A percentile compares a stretch with the other conserved stretches of the same genome.
These are phyloP conservation scores for Zygnema circumcarinatum DNA, from an alignment of 139 green algal genomes.

Conservation along the genomic window DNA sequence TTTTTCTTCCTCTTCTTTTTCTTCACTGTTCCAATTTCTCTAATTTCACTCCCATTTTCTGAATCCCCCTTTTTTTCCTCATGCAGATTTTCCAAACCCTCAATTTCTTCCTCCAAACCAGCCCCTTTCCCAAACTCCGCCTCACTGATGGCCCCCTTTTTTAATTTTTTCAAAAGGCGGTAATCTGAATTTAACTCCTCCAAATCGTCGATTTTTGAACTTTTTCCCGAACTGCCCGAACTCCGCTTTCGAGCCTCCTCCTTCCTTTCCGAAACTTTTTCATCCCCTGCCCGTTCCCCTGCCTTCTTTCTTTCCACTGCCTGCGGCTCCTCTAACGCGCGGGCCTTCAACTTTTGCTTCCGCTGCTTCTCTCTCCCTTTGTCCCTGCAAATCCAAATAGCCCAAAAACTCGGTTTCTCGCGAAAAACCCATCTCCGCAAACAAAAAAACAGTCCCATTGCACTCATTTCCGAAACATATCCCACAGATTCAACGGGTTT, in stretches of 20 bases:
- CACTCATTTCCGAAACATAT: not conserved
- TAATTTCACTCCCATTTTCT: too few species aligned
- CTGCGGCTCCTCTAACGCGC: not conserved
- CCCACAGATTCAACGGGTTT: not conserved
- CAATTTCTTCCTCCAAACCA: not conserved
- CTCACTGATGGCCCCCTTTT: constrained; percentile 51
- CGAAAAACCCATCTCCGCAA: not conserved
- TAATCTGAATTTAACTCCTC: constrained; percentile 63
- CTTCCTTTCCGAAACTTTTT: too few species aligned
- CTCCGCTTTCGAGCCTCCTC: not conserved
- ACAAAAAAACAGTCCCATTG: not conserved
- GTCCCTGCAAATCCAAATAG: constrained; percentile 51
- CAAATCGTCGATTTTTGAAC: constrained; percentile 21
- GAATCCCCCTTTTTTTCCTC: too few species aligned
- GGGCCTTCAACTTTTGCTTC: constrained; percentile 19
- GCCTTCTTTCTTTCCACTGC: constrained; percentile 19
- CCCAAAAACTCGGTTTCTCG: not conserved
- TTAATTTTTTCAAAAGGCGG: constrained; percentile 59
- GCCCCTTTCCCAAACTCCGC: not conserved
- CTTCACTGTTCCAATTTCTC: too few species aligned
- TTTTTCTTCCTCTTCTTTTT: too few species aligned
- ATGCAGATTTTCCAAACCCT: too few species aligned
- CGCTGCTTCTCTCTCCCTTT: constrained; percentile 58
- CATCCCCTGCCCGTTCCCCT: too few species aligned
- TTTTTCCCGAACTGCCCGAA: not conserved